Conservation (phyloP, 495 filamentous ascomycete species). For the Annulohypoxylon bovei region DNA sequence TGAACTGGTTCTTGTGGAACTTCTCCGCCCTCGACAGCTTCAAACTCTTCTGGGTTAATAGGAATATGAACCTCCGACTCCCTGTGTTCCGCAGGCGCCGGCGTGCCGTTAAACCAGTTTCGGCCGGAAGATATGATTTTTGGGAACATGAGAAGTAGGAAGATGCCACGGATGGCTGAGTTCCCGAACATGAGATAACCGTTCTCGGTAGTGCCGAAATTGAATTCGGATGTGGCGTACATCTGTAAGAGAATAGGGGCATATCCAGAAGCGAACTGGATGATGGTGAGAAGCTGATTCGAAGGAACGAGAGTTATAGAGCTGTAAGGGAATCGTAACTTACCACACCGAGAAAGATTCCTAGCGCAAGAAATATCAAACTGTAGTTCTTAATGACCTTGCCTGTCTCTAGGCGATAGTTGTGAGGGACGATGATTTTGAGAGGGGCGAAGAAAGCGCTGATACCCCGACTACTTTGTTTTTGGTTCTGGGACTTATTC, state of each 20-base stretch:
- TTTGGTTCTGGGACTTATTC: constrained; percentile 32
- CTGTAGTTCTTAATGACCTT: constrained; percentile 58
- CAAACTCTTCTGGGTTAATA: constrained; percentile 50
- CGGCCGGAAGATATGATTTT: constrained; percentile 62
- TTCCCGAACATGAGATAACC: constrained; percentile 63
- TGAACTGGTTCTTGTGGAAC: constrained; percentile 56
- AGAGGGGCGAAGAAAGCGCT: constrained; percentile 63
- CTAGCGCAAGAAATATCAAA: constrained; percentile 61
- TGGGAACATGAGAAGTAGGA: constrained; percentile 65
- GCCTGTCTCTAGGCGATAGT: constrained; percentile 54
- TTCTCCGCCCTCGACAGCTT: constrained; percentile 51
- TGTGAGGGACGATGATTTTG: constrained; percentile 60
- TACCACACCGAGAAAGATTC: constrained; percentile 65
- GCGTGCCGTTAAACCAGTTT: constrained; percentile 50
- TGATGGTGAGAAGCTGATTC: not conserved
- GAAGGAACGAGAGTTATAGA: too few species aligned
- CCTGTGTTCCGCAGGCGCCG: constrained; percentile 10
- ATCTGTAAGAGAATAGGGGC: constrained; percentile 62
- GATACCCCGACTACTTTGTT: constrained; percentile 47
- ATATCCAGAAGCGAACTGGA: constrained; percentile 63
- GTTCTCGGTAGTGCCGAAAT: constrained; percentile 63
- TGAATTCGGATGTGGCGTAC: constrained; percentile 64
- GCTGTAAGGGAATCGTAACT: constrained; percentile 19
- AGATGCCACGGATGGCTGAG: constrained; percentile 62
- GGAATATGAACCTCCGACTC: constrained; percentile 31